Percentiles rank a stretch among this genome's conserved stretches.
Conservation (phyloP, 2,329 filamentous ascomycete genomes). For the Claviceps cyperi region DNA sequence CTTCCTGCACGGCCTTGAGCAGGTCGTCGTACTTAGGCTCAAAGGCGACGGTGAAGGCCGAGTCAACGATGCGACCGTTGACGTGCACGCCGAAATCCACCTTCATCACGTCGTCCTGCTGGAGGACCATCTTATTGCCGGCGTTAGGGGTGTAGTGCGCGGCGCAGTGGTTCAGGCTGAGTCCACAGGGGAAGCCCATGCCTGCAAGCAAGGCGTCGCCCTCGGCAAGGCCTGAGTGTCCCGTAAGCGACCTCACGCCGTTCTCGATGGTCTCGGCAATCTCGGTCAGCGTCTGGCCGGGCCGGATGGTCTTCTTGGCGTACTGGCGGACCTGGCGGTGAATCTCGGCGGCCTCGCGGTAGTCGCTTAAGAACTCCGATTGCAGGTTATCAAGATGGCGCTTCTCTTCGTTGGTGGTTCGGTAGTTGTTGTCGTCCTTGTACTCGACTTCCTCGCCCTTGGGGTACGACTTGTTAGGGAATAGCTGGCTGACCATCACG, state of each 20-base stretch:
- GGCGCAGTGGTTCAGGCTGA: constrained; percentile 73
- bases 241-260: constrained; percentile 60
- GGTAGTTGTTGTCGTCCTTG: constrained; percentile 57
- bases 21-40: constrained; percentile 63
- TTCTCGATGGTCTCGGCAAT: constrained; percentile 83
- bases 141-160: constrained; percentile 82
- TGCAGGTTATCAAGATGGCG: constrained; percentile 70
- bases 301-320: constrained; percentile 67
- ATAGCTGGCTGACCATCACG: constrained; percentile 56
- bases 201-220: constrained; percentile 67
- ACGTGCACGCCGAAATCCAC: constrained; percentile 73
- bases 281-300: constrained; percentile 64
- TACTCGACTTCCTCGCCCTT: constrained; percentile 69
- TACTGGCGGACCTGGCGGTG: constrained; percentile 78
- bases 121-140: constrained; percentile 63
- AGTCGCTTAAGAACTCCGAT: constrained; percentile 66
- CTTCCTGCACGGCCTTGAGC: constrained; percentile 56
- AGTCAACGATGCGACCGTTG: constrained; percentile 68
- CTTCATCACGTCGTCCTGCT: constrained; percentile 65
- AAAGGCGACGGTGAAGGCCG: constrained; percentile 66
- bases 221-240: constrained; percentile 61
- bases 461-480: constrained; percentile 58
- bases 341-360: constrained; percentile 74
- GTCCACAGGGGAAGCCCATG: constrained; percentile 75
- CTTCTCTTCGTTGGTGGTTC: constrained; percentile 74